Evolutionary conservation across 1,284 basidiomycete species (phyloP).

Genomic region (Vanrija pseudolonga): DNA sequence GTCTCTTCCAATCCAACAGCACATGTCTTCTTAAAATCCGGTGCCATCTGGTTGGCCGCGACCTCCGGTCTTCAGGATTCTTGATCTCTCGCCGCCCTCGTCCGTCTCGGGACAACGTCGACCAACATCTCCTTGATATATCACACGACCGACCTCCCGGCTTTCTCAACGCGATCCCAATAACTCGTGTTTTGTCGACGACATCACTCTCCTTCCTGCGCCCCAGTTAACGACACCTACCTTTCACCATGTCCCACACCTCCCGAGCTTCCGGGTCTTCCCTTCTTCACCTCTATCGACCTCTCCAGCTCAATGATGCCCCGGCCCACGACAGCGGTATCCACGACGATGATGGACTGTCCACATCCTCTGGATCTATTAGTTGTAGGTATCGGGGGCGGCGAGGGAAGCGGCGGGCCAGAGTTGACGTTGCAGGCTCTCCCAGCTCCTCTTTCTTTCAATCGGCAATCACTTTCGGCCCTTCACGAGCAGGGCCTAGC

Average conservation of each 20-base stretch:
- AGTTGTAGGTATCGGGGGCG: conserved; percentile 7
- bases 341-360: background rate
- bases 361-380: background rate
- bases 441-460: conserved; percentile 8
- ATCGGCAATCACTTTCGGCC: conserved; percentile 16
- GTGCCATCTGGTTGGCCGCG: background rate
- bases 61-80: background rate
- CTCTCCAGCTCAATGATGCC: conserved; percentile 13
- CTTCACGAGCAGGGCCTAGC: conserved; percentile 1
- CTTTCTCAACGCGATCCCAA: background rate
- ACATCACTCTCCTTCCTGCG: background rate
- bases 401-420: too few species aligned
- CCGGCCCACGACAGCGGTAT: conserved; percentile 1
- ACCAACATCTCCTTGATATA: background rate
- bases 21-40: too few species aligned
- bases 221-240: background rate
- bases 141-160: background rate
- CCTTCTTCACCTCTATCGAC: conserved; percentile 37
- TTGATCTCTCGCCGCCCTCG: background rate
- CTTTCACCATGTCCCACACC: conserved; percentile 15
- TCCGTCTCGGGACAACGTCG: background rate
- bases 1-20: too few species aligned
- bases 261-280: conserved; percentile 30
- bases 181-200: background rate
- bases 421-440: conserved; percentile 4